phyloP scores from a whole-genome alignment of 768 basidiomycete genomes.

The Leccinum sublutescens region DNA sequence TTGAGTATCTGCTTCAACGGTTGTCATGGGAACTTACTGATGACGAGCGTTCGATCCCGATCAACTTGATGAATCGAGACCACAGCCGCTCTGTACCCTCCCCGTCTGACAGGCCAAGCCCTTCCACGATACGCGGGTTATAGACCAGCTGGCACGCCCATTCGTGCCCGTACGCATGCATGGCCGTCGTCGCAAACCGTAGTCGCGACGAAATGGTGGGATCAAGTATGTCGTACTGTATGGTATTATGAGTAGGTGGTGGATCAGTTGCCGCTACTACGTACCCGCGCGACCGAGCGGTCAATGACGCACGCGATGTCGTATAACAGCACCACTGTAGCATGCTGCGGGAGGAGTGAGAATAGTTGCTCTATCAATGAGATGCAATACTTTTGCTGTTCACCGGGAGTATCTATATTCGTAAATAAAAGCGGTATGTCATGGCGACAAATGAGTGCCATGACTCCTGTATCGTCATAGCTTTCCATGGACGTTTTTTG shows the following conservation, averaged over 20 bases:
- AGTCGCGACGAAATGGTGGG: not conserved
- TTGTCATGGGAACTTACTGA: not conserved
- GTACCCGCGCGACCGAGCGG: not conserved
- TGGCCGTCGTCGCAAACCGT: not conserved
- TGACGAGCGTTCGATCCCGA: not conserved
- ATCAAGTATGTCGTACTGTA: not conserved
- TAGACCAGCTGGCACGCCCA: not conserved
- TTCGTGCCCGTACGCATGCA: not conserved
- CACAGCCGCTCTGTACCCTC: not conserved
- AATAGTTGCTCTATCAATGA: not conserved
- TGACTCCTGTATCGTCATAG: not conserved
- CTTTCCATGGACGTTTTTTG: not conserved
- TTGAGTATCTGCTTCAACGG: not conserved
- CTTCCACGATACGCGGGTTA: constrained; percentile 3
- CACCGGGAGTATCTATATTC: not conserved
- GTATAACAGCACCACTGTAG: constrained; percentile 30
- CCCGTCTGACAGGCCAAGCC: constrained; percentile 20
- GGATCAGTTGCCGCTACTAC: not conserved
- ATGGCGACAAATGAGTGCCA: not conserved
- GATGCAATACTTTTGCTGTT: not conserved
- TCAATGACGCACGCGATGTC: constrained; percentile 29
- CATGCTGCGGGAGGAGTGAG: constrained; percentile 28
- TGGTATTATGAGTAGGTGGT: not conserved
- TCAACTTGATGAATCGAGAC: not conserved
- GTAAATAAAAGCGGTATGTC: not conserved